Evolutionary conservation across 164 flowering plant genomes (phyloP).

Genomic region (Nymphaea thermarum): DNA sequence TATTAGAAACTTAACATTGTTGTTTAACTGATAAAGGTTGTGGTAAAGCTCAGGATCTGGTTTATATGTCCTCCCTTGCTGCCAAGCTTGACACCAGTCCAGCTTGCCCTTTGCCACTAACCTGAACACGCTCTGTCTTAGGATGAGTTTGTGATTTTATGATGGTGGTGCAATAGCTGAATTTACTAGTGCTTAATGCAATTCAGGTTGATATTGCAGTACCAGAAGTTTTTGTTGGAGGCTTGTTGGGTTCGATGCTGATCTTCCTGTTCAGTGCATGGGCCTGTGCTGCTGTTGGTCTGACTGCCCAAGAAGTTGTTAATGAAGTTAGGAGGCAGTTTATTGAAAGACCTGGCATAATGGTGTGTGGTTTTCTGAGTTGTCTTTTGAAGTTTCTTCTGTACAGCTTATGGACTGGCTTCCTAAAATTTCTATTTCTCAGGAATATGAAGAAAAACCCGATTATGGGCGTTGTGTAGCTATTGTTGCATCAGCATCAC

Average conservation of each 20-base stretch:
- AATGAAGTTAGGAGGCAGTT: conserved; percentile 97
- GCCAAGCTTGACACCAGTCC: too few species aligned
- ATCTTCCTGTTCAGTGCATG: conserved; percentile 95
- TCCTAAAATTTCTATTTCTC: conserved; percentile 9
- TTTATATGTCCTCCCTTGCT: too few species aligned
- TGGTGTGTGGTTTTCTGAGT: conserved; percentile 37
- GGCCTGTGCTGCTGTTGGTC: conserved; percentile 99
- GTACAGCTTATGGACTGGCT: background rate
- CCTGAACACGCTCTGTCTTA: too few species aligned
- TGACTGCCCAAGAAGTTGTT: conserved; percentile 98
- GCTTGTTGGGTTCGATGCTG: conserved; percentile 97
- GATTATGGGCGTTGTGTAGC: conserved; percentile 97
- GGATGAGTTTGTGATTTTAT: too few species aligned
- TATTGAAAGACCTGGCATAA: conserved; percentile 97
- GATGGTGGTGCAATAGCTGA: background rate
- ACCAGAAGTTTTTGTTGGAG: conserved; percentile 96
- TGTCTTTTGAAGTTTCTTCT: background rate
- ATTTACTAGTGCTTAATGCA: conserved; percentile 1
- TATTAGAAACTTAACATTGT: too few species aligned
- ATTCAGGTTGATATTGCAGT: conserved; percentile 94
- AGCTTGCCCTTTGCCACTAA: too few species aligned
- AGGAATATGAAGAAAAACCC: conserved; percentile 92
- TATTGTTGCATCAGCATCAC: conserved; percentile 95
- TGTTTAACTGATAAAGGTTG: too few species aligned
- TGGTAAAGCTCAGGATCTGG: too few species aligned